phyloP scores from a whole-genome alignment of 2,329 filamentous ascomycete genomes.

The Venturia pyrina region DNA sequence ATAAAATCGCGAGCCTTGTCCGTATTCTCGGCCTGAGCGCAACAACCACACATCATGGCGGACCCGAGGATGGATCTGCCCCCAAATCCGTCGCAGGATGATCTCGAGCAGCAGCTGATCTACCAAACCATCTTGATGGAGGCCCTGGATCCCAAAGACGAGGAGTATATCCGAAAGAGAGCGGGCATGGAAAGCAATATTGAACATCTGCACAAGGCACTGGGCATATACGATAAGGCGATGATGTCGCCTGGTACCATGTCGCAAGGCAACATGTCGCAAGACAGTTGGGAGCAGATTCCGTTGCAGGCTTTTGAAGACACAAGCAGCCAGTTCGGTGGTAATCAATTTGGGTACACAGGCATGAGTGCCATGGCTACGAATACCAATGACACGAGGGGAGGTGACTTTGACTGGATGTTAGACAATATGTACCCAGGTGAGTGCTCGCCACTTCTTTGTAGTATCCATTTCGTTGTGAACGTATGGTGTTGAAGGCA shows the following conservation, averaged over 20 bases:
- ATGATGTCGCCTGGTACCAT: not conserved
- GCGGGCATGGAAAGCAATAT: constrained; percentile 18
- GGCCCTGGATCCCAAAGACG: constrained; percentile 22
- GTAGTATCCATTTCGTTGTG: not conserved
- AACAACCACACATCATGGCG: not conserved
- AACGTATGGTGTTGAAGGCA: not conserved
- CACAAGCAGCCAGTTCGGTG: not conserved
- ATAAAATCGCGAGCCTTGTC: not conserved
- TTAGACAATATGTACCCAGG: not conserved
- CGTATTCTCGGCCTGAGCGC: not conserved
- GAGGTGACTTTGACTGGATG: not conserved
- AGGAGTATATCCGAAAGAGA: constrained; percentile 19
- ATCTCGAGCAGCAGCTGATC: constrained; percentile 24
- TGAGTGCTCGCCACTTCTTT: not conserved
- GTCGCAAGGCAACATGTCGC: constrained; percentile 1
- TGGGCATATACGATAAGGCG: not conserved
- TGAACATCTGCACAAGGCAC: constrained; percentile 13
- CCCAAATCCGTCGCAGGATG: constrained; percentile 14
- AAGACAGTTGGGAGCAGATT: constrained; percentile 3
- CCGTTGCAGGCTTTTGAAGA: not conserved
- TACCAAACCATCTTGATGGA: constrained; percentile 22
- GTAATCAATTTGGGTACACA: not conserved
- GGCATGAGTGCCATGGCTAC: not conserved
- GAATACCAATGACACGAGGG: not conserved
- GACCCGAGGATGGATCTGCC: constrained; percentile 2